phyloP scores from a whole-genome alignment of 129 eudicot species.

The Daucus carota region DNA sequence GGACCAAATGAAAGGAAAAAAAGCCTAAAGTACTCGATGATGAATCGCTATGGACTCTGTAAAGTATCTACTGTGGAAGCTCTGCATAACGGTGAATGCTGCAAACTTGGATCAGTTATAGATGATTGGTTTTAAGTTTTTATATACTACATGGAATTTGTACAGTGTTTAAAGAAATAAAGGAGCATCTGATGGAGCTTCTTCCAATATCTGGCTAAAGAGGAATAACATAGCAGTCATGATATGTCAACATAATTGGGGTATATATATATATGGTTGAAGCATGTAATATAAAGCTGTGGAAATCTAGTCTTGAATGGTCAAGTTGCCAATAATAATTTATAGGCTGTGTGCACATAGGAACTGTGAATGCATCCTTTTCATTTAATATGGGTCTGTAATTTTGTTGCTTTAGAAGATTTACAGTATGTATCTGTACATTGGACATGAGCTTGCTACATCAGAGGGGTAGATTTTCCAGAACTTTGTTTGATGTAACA shows the following conservation, averaged over 20 bases:
- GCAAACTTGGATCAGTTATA: neutral
- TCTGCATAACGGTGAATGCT: neutral
- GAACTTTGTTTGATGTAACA: neutral
- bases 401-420: neutral
- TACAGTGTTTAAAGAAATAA: slow-evolving; percentile 14
- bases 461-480: neutral
- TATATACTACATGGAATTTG: slow-evolving; percentile 8
- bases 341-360: neutral
- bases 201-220: neutral
- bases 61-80: neutral
- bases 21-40: neutral
- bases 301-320: neutral
- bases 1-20: slow-evolving; percentile 1
- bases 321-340: neutral
- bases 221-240: slow-evolving; percentile 8
- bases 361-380: neutral
- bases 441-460: neutral
- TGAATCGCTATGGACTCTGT: slow-evolving; percentile 51
- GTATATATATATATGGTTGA: neutral
- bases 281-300: neutral
- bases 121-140: neutral
- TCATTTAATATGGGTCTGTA: neutral
- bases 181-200: slow-evolving; percentile 9
- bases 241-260: slow-evolving; percentile 4
- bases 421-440: neutral